Conservation (phyloP, 768 basidiomycete species). For the Collybia mongolica region DNA sequence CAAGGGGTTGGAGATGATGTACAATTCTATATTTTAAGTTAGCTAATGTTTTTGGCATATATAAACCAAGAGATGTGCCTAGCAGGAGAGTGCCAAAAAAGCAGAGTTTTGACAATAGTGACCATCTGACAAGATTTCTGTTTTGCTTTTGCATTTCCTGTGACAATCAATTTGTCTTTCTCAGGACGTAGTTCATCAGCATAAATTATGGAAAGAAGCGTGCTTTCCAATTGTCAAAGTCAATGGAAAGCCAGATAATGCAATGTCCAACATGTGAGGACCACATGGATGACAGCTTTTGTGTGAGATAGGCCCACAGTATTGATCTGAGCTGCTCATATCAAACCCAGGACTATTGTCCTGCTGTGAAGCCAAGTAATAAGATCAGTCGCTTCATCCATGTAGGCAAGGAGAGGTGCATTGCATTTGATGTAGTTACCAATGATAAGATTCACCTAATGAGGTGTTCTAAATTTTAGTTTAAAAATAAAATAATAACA, state of each 20-base stretch:
- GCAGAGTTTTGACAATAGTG: conserved; percentile 19
- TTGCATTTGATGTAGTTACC: conserved; percentile 32
- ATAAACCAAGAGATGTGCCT: conserved; percentile 12
- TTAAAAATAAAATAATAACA: neutral
- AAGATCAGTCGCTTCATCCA: conserved; percentile 26
- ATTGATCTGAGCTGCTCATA: conserved; percentile 11
- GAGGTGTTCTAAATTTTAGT: neutral
- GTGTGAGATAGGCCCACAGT: neutral
- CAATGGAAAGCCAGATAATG: conserved; percentile 31
- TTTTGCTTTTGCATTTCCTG: conserved; percentile 21
- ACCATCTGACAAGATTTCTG: conserved; percentile 26
- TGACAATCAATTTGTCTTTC: conserved; percentile 14
- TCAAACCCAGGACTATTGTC: conserved; percentile 23
- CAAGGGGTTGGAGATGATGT: conserved; percentile 19
- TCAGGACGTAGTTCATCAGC: conserved; percentile 13
- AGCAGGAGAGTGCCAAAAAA: conserved; percentile 29
- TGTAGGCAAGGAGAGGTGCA: conserved; percentile 14
- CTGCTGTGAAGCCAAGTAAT: conserved; percentile 38
- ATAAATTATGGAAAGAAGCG: conserved; percentile 16
- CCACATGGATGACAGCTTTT: conserved; percentile 24
- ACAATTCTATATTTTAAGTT: conserved; percentile 18
- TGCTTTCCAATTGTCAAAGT: conserved; percentile 22
- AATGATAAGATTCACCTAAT: conserved; percentile 37
- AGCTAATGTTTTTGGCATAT: no score
- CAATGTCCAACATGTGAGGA: conserved; percentile 35